Conservation (phyloP, 1,284 basidiomycete genomes). For the Leccinum subrobustum region DNA sequence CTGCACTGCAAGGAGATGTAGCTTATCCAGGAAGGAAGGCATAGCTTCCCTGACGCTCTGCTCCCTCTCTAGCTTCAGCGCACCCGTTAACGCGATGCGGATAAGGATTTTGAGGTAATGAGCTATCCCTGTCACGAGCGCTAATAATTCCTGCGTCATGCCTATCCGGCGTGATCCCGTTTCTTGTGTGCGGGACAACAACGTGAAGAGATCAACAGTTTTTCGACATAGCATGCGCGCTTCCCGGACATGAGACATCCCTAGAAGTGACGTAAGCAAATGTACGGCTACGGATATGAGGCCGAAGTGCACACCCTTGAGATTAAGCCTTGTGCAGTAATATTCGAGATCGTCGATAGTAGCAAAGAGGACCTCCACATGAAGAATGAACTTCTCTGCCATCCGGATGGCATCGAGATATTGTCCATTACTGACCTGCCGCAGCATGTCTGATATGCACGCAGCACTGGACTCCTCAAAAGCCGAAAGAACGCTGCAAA, state of each 20-base stretch:
- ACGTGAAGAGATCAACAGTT: conserved; percentile 97
- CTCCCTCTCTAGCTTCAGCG: conserved; percentile 93
- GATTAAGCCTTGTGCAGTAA: conserved; percentile 78
- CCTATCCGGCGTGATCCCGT: conserved; percentile 87
- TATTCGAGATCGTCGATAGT: conserved; percentile 96
- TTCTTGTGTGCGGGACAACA: conserved; percentile 95
- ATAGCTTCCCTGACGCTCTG: conserved; percentile 82
- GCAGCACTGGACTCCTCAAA: conserved; percentile 99
- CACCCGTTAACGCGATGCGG: conserved; percentile 94
- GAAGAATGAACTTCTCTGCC: conserved; percentile 98
- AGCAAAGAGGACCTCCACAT: conserved; percentile 97
- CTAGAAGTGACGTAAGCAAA: conserved; percentile 42
- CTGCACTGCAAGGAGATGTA: conserved; percentile 89
- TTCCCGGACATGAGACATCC: conserved; percentile 97
- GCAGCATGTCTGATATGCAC: conserved; percentile 98
- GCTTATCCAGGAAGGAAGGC: conserved; percentile 86
- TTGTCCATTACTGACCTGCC: conserved; percentile 94
- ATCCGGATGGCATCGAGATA: conserved; percentile 96
- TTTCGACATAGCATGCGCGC: conserved; percentile 98
- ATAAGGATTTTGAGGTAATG: conserved; percentile 99
- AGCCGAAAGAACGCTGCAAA: conserved; percentile 81
- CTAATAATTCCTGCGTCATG: conserved; percentile 96
- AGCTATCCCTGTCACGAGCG: conserved; percentile 96
- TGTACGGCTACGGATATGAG: conserved; percentile 6
- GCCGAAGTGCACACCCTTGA: conserved; percentile 67